These are phyloP conservation scores for Gossypioides kirkii DNA, from an alignment of 345 rosid species.

Conservation along the genomic window DNA sequence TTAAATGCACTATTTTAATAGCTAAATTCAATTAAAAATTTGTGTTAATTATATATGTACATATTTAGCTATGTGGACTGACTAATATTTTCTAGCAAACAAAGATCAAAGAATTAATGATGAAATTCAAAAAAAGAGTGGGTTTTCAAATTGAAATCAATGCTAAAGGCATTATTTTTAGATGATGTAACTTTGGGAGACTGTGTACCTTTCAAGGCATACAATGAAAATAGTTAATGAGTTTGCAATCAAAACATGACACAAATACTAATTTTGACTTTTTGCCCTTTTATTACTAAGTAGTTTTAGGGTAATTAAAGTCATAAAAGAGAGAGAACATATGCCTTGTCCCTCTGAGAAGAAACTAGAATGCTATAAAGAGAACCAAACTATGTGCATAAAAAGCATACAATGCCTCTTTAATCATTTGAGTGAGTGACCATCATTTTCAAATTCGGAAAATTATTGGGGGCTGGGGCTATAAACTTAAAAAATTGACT, in stretches of 20 bases:
- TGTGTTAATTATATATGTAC: not conserved
- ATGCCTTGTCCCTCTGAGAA: not conserved
- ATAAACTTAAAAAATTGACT: no score
- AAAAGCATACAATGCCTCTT: slow-evolving; percentile 21
- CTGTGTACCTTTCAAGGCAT: not conserved
- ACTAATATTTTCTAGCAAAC: not conserved
- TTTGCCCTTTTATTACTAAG: not conserved
- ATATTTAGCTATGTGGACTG: not conserved
- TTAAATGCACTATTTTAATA: not conserved
- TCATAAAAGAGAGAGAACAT: not conserved
- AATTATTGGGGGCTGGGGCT: not conserved
- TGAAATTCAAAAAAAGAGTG: not conserved
- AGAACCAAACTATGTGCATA: slow-evolving; percentile 18
- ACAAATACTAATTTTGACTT: not conserved
- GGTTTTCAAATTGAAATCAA: not conserved
- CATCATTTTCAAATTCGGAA: slow-evolving; percentile 2
- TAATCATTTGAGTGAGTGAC: slow-evolving; percentile 20
- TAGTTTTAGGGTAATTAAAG: not conserved
- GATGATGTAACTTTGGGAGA: not conserved
- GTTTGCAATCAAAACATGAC: slow-evolving; percentile 1
- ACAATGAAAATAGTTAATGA: not conserved
- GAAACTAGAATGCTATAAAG: slow-evolving; percentile 6
- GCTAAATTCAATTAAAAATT: not conserved
- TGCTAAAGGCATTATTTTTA: not conserved
- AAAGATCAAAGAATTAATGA: not conserved